Evolutionary conservation across 768 basidiomycete genomes (phyloP).

Genomic region (Panaeolus papilionaceus): DNA sequence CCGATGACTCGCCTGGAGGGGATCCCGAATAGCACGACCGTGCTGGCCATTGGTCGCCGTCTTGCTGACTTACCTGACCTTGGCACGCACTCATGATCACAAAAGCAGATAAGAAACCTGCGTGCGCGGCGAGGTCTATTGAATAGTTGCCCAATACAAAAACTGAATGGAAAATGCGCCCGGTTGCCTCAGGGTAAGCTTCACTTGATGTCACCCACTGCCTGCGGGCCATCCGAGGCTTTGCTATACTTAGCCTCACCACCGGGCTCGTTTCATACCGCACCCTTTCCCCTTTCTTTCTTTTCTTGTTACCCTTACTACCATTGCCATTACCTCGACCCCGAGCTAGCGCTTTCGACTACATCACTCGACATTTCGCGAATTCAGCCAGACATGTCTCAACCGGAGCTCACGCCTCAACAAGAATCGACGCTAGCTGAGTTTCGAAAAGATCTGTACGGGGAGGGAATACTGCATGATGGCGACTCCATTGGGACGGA

Average conservation of each 20-base stretch:
- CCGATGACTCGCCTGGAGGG: too few relatives aligned
- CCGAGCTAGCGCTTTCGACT: background rate
- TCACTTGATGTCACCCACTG: too few relatives aligned
- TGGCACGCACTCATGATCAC: too few relatives aligned
- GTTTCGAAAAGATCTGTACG: slow-evolving; percentile 59
- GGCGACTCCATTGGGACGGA: slow-evolving; percentile 69
- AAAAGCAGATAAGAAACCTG: too few relatives aligned
- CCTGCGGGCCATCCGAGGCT: too few relatives aligned
- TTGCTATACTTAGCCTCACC: background rate
- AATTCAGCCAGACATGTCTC: background rate
- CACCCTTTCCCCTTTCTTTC: too few relatives aligned
- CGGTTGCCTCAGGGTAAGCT: too few relatives aligned
- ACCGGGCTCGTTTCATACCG: background rate
- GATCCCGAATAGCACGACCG: too few relatives aligned
- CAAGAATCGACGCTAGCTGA: slow-evolving; percentile 46
- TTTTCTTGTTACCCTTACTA: background rate
- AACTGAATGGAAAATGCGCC: too few relatives aligned
- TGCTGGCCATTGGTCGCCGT: background rate
- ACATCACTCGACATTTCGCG: background rate
- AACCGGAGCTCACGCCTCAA: slow-evolving; percentile 15
- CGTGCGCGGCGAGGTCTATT: too few relatives aligned
- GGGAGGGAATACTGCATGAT: slow-evolving; percentile 61
- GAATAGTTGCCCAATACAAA: too few relatives aligned
- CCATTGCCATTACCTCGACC: background rate
- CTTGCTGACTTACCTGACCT: too few relatives aligned